These are phyloP conservation scores for Leishmania tropica DNA, from an alignment of 208 protist species.

Conservation along the genomic window DNA sequence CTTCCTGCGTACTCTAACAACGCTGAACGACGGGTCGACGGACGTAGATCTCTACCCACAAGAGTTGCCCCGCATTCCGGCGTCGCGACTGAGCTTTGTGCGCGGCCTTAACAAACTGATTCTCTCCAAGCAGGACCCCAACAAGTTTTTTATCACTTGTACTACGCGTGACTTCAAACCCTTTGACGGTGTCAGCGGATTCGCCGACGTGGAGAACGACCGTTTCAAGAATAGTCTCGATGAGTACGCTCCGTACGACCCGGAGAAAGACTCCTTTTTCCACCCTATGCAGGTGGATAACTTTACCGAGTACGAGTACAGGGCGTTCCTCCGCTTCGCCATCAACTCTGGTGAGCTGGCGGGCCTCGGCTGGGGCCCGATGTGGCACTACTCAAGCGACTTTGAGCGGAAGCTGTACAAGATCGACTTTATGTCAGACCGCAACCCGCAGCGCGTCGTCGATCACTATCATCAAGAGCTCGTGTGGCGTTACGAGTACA, in stretches of 20 bases:
- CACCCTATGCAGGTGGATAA: constrained; percentile 86
- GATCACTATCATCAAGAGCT: constrained; percentile 94
- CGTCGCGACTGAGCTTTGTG: constrained; percentile 88
- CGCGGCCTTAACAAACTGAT: constrained; percentile 90
- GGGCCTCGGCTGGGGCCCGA: constrained; percentile 91
- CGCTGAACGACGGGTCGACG: constrained; percentile 75
- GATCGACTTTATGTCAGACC: constrained; percentile 89
- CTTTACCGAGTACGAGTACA: constrained; percentile 92
- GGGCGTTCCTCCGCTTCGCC: constrained; percentile 84
- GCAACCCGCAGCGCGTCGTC: constrained; percentile 89
- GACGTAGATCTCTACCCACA: constrained; percentile 90
- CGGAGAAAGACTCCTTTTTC: constrained; percentile 90
- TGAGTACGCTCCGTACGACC: constrained; percentile 90
- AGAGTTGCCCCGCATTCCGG: constrained; percentile 88
- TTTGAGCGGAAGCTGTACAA: constrained; percentile 94
- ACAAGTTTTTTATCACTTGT: constrained; percentile 92
- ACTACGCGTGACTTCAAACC: constrained; percentile 91
- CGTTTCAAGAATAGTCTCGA: constrained; percentile 78
- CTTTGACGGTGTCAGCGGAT: constrained; percentile 88
- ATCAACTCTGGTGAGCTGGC: constrained; percentile 91
- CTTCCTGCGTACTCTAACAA: constrained; percentile 84
- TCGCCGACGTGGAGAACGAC: constrained; percentile 84
- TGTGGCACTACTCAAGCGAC: constrained; percentile 91
- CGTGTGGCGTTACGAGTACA: constrained; percentile 91
- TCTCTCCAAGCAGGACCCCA: constrained; percentile 72